A percentile compares a stretch with the other conserved stretches of the same genome.
These are phyloP conservation scores for Boletus sp. DNA, from an alignment of 1,284 basidiomycete genomes.

Conservation along the genomic window DNA sequence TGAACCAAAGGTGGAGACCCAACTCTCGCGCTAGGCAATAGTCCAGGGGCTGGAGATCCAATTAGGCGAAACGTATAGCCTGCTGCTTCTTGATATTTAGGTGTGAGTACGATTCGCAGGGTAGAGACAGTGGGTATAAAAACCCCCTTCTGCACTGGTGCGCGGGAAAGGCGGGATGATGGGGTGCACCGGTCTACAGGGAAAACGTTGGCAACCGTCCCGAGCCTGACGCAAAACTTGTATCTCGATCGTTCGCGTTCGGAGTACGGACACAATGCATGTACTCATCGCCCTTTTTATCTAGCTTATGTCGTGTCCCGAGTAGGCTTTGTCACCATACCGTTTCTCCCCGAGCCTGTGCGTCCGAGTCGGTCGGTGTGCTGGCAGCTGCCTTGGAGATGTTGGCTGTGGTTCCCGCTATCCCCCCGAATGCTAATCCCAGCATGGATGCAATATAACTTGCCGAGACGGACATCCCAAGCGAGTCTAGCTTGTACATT, in stretches of 20 bases:
- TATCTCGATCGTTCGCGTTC: neutral
- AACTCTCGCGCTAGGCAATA: conserved; percentile 2
- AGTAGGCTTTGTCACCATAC: conserved; percentile 1
- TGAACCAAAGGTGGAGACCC: neutral
- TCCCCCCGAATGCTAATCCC: neutral
- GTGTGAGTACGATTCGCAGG: conserved; percentile 1
- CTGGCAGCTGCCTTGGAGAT: neutral
- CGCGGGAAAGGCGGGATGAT: conserved; percentile 12
- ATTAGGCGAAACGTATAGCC: conserved; percentile 3
- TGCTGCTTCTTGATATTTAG: neutral
- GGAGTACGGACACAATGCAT: neutral
- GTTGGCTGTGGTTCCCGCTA: neutral
- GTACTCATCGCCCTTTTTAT: neutral
- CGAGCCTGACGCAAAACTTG: neutral
- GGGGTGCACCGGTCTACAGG: conserved; percentile 2
- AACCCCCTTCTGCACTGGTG: conserved; percentile 13
- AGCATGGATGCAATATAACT: neutral
- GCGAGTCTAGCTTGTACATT: neutral
- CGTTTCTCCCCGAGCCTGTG: conserved; percentile 10
- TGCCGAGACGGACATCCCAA: neutral
- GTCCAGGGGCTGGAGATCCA: conserved; percentile 4
- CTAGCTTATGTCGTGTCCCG: neutral
- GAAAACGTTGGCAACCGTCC: neutral
- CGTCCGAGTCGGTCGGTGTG: neutral
- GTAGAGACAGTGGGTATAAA: conserved; percentile 1